Conservation (phyloP, 176 grass and related monocot species). For the Bromus sterilis region DNA sequence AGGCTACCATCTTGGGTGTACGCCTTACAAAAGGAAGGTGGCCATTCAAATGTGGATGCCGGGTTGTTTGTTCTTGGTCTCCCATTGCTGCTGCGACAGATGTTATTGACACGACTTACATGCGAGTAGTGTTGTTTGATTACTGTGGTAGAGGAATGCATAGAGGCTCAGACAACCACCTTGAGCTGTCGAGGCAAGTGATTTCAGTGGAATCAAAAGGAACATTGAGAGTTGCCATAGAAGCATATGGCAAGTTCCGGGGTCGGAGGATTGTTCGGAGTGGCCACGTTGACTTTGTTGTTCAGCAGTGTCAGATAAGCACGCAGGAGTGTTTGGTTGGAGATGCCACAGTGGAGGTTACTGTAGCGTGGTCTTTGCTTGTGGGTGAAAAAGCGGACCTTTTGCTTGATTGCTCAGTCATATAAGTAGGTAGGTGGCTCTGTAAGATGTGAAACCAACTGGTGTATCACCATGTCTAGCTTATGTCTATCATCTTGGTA, state of each 20-base stretch:
- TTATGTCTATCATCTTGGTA: no score
- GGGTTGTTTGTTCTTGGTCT: not conserved
- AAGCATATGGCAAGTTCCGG: not conserved
- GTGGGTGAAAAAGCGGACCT: not conserved
- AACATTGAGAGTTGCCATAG: not conserved
- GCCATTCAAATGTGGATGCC: not conserved
- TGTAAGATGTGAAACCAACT: no score
- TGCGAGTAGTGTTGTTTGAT: not conserved
- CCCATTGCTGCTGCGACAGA: not conserved
- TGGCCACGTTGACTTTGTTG: not conserved
- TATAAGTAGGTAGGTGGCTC: no score
- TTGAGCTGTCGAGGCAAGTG: not conserved
- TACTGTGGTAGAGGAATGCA: not conserved
- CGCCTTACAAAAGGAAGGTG: not conserved
- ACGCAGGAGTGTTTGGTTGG: not conserved
- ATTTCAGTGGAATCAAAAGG: not conserved
- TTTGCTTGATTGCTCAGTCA: not conserved
- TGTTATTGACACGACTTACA: not conserved
- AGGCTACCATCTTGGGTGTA: not conserved
- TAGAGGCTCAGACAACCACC: not conserved
- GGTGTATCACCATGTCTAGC: no score
- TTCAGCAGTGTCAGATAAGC: not conserved
- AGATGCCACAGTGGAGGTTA: not conserved
- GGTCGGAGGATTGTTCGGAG: not conserved
- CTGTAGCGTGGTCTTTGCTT: not conserved